These are phyloP conservation scores for Colletotrichum acutatum DNA, from an alignment of 2,329 filamentous ascomycete genomes.

Conservation along the genomic window DNA sequence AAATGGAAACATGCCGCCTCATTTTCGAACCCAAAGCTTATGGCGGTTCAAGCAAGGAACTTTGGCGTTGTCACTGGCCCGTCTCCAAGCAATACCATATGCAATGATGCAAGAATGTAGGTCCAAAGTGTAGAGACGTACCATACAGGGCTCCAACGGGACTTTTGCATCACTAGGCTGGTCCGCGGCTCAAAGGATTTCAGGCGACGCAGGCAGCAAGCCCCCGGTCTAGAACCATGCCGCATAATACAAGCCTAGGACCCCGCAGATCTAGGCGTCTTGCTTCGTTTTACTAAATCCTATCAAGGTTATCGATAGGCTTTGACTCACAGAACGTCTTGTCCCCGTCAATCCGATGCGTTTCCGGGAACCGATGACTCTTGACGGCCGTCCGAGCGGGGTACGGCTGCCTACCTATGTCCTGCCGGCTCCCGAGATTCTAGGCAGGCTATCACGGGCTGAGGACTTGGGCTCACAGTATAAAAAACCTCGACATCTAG, in stretches of 20 bases:
- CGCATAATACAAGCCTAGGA: background rate
- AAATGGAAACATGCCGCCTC: background rate
- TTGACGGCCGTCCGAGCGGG: constrained; percentile 20
- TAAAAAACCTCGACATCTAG: background rate
- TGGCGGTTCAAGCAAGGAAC: background rate
- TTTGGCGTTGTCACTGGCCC: no score
- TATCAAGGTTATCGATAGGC: background rate
- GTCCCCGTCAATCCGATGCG: background rate
- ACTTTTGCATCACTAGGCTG: background rate
- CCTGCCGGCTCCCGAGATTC: background rate
- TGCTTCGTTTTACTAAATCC: background rate
- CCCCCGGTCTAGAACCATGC: background rate
- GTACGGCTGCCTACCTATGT: constrained; percentile 23
- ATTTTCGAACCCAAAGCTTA: no score
- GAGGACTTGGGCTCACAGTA: background rate
- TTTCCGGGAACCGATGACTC: constrained; percentile 16
- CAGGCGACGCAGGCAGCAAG: constrained; percentile 20
- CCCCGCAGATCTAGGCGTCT: background rate
- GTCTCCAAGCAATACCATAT: background rate
- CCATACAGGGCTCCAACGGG: background rate
- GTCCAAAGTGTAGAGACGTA: no score
- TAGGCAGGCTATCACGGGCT: background rate
- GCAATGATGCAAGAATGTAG: no score
- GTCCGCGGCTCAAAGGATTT: background rate
- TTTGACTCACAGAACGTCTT: background rate